Base-by-base conservation (phyloP, 1,284 basidiomycete species). In the Trichosporon ovoides region DNA sequence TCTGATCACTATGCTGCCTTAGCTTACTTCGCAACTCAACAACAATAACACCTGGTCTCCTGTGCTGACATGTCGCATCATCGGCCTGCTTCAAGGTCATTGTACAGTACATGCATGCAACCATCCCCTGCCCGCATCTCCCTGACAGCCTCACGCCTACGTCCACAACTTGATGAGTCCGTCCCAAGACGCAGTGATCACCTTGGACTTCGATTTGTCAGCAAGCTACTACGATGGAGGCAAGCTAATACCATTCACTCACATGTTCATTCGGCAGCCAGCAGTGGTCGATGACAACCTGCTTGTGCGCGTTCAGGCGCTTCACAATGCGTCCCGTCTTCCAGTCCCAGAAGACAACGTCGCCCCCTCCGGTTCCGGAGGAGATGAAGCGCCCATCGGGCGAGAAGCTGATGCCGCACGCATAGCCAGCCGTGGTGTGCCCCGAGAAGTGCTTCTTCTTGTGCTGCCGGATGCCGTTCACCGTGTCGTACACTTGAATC, bases 321-420 rank as follows among this genome's bases (percentile, higher is more conserved):
- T 91, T 94, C 77, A 92, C 88, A 74, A 98, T 90, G 64, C 89
- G 85, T 3, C 91, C 89, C n/a, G 87, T 92, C 80, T 98, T 98
- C 91, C 92, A 98, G 78, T 98, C 96, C 96, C 95, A 99, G 77
- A 98, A 96, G 13, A 98, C 90, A 43, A 99, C 82, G 74, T 96
- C 93, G 1, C 96, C 96, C 62, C 88, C 86, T 3, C 90, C 89
- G 68, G 98, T 95, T 31, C 96, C 96, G 55, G 91, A 94, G 68
- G 90, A 94, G 68, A 99, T 87, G 87, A 91, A 79, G 76, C 91
- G 91, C 14, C 96, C 96, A 72, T 99, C 96, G 0, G 96, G 94
- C 20, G 92, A 96, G 78, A 98, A 98, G 22, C 89, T 92, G 46
- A 98, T 86, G 71, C 93, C 88, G 74, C 93, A 98, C 3, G 95